Evolutionary conservation across 2,329 filamentous ascomycete species (phyloP), one percentile per base, ranked within the genome.

Genomic region (Hymenoscyphus repandus): DNA sequence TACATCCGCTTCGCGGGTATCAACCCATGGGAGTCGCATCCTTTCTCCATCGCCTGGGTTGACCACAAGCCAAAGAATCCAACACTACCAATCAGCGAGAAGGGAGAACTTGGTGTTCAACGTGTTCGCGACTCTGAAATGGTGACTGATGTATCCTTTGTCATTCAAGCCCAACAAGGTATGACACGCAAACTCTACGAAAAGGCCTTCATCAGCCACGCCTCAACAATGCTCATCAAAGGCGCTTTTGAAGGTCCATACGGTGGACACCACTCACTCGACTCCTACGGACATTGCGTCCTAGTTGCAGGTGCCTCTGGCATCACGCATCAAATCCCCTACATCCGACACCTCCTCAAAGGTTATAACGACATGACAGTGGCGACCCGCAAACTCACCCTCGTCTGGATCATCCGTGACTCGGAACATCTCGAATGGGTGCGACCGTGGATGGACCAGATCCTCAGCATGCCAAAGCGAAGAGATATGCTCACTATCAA

Each of bases 251-350:
- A 97, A 71, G 93, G 93, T 0, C 92, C 93, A 0, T 97, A 97
- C 66, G 85, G 82, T 4, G 85, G 85, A 38, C 85, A 90, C 65
- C 86, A 96, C 69, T 83, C 83, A 54, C 83, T 97, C 57, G 85
- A 90, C 69, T 96, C 91, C 6, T 97, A 96, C 69, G 92, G 93
- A 36, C 93, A 95, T 39, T 83, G 85, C 40, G 80, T 99, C 56
- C 84, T 99, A 50, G 90, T 96, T 65, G 91, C 92, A 11, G 91
- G 90, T 50, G 89, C 92, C 51, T 90, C 93, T 5, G 93, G 93
- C 55, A 97, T 99, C 70, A 96, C 92, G 1, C 92, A 97, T 68
- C 90, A 95, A 67, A 81, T 97, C 30, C 88, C 90, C 32, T 95
- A 95, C 68, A 79, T 96, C 7, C 85, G 83, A 49, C 85, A 93